Base-by-base conservation (phyloP, 1,284 basidiomycete genomes). In the Grifola frondosa region DNA sequence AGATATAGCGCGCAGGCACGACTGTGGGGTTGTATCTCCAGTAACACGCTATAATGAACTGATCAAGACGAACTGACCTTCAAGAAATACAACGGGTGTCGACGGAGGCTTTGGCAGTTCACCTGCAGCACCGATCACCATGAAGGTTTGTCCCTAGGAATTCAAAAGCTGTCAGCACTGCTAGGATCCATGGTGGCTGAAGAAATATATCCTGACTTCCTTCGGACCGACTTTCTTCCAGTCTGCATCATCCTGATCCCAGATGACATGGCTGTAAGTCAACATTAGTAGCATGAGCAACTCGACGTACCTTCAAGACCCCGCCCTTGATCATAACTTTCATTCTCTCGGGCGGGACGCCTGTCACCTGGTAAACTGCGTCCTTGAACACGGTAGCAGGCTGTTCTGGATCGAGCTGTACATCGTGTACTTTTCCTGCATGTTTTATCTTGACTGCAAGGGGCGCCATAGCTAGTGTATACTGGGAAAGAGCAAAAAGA, bases 241-340 rank as follows among this genome's bases (percentile, higher is more conserved):
- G 52, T 88, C 81, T 0, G 88, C 79, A 54, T 96, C 89, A 59
- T 97, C 92, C 88, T 93, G 42, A 37, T 20, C 15, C 39, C 25
- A 21, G n/a, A 26, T 6, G n/a, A 31, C 12, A 38, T 23, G 20
- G 10, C 9, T 3, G 11, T 5, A n/a, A 3, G 21, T 26, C 11
- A 11, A 12, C 6, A 5, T 5, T 13, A 9, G 4, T 20, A 4
- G 19, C 1, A 6, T n/a, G n/a, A n/a, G 2, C 20, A 15, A 23
- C n/a, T 12, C 32, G 12, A 50, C 60, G 16, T 41, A 86, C 89
- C 78, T 92, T 94, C 62, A 97, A 77, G 55, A 91, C 77, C n/a
- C 91, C 91, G 36, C 91, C 91, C 64, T 97, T 97, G 63, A 96
- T 77, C 89, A 97, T 95, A 52, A 98, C 88, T 68, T 97, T 99